Conservation (phyloP, 306 rosid genomes). For the Chamaecrista fasciculata region DNA sequence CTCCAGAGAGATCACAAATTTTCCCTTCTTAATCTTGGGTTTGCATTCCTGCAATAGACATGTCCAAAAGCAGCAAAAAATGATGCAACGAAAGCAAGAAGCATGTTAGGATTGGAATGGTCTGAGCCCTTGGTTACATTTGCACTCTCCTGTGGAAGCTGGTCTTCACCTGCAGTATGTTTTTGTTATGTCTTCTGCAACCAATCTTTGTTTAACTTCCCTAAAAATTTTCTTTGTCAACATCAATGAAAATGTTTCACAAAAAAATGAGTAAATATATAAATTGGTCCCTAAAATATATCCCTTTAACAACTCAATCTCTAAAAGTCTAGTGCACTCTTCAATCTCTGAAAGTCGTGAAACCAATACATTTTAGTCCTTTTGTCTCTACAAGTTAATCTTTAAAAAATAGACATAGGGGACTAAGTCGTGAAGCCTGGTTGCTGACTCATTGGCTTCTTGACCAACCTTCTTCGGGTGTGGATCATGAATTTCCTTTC, state of each 20-base stretch:
- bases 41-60: constrained; percentile 47
- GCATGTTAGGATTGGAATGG: constrained; percentile 80
- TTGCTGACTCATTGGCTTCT: no score
- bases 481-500: no score
- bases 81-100: constrained; percentile 71
- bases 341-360: no score
- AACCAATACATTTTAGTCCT: no score
- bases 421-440: no score
- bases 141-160: constrained; percentile 89
- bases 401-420: no score
- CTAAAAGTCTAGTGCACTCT: no score
- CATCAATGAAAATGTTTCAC: not conserved
- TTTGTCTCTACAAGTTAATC: no score
- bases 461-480: no score
- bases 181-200: not conserved
- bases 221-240: not conserved
- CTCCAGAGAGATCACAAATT: constrained; percentile 3
- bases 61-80: constrained; percentile 65
- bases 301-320: no score
- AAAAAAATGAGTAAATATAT: no score
- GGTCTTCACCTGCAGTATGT: constrained; percentile 92
- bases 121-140: constrained; percentile 87
- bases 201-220: not conserved
- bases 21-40: constrained; percentile 22
- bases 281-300: no score